Base-by-base conservation (phyloP, 345 rosid genomes). In the Aquilaria malaccensis region DNA sequence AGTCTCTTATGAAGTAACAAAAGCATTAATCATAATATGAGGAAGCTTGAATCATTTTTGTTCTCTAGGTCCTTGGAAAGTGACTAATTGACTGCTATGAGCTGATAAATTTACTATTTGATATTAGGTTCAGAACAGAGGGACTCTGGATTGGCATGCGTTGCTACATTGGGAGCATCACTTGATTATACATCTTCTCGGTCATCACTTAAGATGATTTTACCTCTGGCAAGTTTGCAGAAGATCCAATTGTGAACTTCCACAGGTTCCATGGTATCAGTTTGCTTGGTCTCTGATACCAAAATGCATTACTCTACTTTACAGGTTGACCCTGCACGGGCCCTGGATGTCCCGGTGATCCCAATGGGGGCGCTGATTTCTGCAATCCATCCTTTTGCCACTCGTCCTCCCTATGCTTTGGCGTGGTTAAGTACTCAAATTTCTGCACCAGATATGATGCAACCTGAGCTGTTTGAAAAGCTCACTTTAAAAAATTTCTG, bases 141-240 rank as follows among this genome's bases (percentile, higher is more conserved):
- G 29, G 88, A 93, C 67, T 62, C 91, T 2, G 85, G 89, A 10
- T 73, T 89, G 74, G 79, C 85, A 54, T 72, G 85, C 51, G 74
- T 85, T 63, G 77, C 76, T 58, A 87, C 97, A 30, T 68, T 85
- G 51, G 96, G 82, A 29, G 83, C 98, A 58, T 75, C 98, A 12
- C 84, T 93, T 50, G 97, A 93, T 70, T 89, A 87, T 70, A 68
- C 82, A 43, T 68, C 88, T 69, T 93, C 97, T 48, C 67, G 74
- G 66, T 89, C 97, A 52, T 69, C 77, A 58, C 83, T 87, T 50
- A 89, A 79, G 65, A 66, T 81, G 71, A 79, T 89, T 68, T 75
- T 93, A 80, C 94, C 88, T 13, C 76, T 85, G 79, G 98, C 65
- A 80, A 83, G 91, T 82, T 72, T 61, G 49, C 48, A 11, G 22